Evolutionary conservation across 192 early-diverging fungal genomes (phyloP), one percentile per base, ranked within the genome.

Genomic region (Allomyces javanicus): DNA sequence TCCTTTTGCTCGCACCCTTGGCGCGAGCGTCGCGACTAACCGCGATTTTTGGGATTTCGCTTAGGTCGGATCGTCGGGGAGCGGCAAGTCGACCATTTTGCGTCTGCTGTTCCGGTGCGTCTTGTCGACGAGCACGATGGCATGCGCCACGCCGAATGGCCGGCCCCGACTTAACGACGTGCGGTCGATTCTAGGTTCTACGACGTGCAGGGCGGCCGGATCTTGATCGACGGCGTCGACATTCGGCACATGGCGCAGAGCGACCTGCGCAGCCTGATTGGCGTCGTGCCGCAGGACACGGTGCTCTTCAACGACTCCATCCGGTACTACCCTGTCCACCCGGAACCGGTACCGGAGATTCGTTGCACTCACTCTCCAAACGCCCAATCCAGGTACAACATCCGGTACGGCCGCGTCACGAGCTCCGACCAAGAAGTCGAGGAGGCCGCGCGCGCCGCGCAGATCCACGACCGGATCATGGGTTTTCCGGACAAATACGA

Each of bases 221-320:
- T 98, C 26, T 70, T 77, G 63, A 85, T 98, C 26, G 94, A 98
- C 65, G 91, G 93, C 5, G 86, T 88, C 71, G 86, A 90, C 68
- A 83, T 90, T 62, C 74, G 80, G 19, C 24, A 65, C 43, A 81
- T 86, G 27, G 81, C 76, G 0, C 90, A 89, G 69, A 68, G 74
- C 61, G 87, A 86, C 61, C 82, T 97, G 61, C 82, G 95, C 23
- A 74, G 80, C 44, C 79, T 81, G 61, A 90, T 97, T 66, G 93
- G 93, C 24, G 91, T 96, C 26, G 95, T 97, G 22, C 93, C 95
- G 22, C 85, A 92, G 74, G 93, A 96, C 73, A 95, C 93, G 11
- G 92, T 96, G 1, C 79, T 96, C 23, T 97, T 97, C 77, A 98
- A 98, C 73, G 91, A 96, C 65, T 86, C 91, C 19, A 86, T 98